These are phyloP conservation scores for Cornus suecica DNA, from an alignment of 148 eudicot genomes.

Conservation along the genomic window DNA sequence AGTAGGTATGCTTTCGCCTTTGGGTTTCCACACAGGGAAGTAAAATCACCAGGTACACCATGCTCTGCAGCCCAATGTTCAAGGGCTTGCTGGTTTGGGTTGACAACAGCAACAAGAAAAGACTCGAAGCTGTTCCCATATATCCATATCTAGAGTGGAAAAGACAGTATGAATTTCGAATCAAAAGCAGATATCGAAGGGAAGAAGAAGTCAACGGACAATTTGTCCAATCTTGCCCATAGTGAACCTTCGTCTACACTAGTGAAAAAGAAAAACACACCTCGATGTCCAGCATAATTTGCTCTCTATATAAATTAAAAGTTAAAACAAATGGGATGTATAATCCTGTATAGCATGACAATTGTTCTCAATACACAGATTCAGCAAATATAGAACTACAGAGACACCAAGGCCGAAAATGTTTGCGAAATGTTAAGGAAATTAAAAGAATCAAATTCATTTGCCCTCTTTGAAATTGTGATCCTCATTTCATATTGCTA, in stretches of 20 bases:
- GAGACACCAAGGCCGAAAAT: background rate
- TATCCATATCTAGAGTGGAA: slow-evolving; percentile 60
- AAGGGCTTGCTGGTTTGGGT: slow-evolving; percentile 63
- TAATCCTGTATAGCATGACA: background rate
- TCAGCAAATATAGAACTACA: background rate
- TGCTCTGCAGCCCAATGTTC: slow-evolving; percentile 62
- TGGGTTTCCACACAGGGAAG: slow-evolving; percentile 59
- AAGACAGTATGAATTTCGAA: background rate
- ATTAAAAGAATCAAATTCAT: background rate
- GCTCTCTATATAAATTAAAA: background rate
- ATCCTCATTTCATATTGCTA: background rate
- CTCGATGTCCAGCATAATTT: background rate
- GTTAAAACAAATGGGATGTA: background rate
- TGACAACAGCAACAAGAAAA: slow-evolving; percentile 65
- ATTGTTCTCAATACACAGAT: background rate
- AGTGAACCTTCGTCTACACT: background rate
- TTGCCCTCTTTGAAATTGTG: background rate
- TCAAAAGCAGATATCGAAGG: background rate
- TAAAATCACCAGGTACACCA: slow-evolving; percentile 58
- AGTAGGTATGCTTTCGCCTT: slow-evolving; percentile 63
- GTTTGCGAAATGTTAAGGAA: background rate
- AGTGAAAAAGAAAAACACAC: background rate
- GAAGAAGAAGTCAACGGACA: background rate
- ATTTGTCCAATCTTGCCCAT: background rate
- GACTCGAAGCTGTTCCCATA: slow-evolving; percentile 85